Conservation (phyloP, 2,329 filamentous ascomycete species). For the Cercospora janseana region DNA sequence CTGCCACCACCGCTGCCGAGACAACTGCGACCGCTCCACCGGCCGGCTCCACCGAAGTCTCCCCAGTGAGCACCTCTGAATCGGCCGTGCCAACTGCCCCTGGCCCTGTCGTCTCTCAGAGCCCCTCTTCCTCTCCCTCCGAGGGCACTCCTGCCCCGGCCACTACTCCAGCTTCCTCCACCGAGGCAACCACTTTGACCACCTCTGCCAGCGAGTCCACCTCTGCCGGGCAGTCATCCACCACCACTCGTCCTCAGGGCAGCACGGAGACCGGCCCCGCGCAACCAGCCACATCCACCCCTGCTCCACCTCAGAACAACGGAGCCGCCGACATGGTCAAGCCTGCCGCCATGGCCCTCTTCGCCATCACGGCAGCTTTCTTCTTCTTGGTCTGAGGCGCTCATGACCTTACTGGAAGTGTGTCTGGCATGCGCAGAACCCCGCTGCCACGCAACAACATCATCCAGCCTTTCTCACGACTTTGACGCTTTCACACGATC, state of each 20-base stretch:
- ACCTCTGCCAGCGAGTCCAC: slow-evolving; percentile 24
- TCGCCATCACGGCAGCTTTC: slow-evolving; percentile 27
- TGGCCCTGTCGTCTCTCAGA: slow-evolving; percentile 15
- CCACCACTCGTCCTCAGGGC: slow-evolving; percentile 20
- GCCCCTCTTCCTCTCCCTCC: slow-evolving; percentile 14
- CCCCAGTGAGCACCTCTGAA: slow-evolving; percentile 15
- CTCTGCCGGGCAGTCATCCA: slow-evolving; percentile 17
- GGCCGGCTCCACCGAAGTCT: slow-evolving; percentile 14
- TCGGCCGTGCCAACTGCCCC: slow-evolving; percentile 13
- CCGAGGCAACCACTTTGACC: slow-evolving; percentile 21
- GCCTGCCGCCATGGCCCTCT: slow-evolving; percentile 25
- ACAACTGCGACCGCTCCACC: slow-evolving; percentile 14
- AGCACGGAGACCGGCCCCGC: slow-evolving; percentile 19
- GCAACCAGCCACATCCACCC: slow-evolving; percentile 20
- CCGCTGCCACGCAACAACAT: neutral
- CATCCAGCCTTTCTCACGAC: slow-evolving; percentile 11
- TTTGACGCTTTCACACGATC: slow-evolving; percentile 14
- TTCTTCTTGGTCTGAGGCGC: slow-evolving; percentile 24
- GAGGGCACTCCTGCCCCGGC: slow-evolving; percentile 14
- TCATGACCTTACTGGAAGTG: neutral
- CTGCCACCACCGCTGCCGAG: slow-evolving; percentile 14
- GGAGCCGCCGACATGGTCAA: slow-evolving; percentile 23
- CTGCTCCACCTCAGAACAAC: slow-evolving; percentile 20
- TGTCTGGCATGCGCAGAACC: no score
- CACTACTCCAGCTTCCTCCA: slow-evolving; percentile 11